Base-by-base conservation (phyloP, 371 early-diverging fungal genomes). In the Mucor indicus region DNA sequence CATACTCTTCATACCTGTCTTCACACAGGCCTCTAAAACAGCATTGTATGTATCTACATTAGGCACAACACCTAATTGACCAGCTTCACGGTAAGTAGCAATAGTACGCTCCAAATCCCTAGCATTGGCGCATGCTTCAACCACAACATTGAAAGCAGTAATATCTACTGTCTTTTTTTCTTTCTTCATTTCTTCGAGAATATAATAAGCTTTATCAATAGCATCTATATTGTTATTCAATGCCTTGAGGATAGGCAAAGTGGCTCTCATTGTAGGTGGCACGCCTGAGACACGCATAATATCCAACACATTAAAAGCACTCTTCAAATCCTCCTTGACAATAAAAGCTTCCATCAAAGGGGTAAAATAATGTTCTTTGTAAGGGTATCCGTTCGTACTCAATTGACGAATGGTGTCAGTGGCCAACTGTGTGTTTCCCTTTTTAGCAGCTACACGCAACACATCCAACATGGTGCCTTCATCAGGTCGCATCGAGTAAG, bases 291-390 rank as follows among this genome's bases (percentile, higher is more conserved):
- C 53, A 23, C 85, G 75, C 86, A 87, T 87, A 44, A 82, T 74
- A 25, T 79, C 71, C 38, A 89, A 55, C 22, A 83, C 81, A 40
- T 75, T 69, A 57, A 90, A 79, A 1, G 86, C 88, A 22, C 72
- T 68, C 64, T 77, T 77, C 57, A 80, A 67, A 48, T 80, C 81
- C 12, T 58, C 48, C 38, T 71, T 67, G 27, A 50, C 56, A 7
- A 82, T 64, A 47, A 86, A 86, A 1, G 90, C 77, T 39, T 84
- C 85, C 44, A 88, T 67, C 29, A 90, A 47, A 19, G 90, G 85
- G 20, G 82, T 80, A 58, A 86, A 79, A 45, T 90, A 87, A 13
- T 73, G 72, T 45, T 86, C 87, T 22, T 75, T 68, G 36, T 86
- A 72, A 19, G 77, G 61, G 54, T 74, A 78, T 32, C 78, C 84